Evolutionary conservation across 2,329 filamentous ascomycete genomes (phyloP).

Genomic region (Tolypocladium ovalisporum): DNA sequence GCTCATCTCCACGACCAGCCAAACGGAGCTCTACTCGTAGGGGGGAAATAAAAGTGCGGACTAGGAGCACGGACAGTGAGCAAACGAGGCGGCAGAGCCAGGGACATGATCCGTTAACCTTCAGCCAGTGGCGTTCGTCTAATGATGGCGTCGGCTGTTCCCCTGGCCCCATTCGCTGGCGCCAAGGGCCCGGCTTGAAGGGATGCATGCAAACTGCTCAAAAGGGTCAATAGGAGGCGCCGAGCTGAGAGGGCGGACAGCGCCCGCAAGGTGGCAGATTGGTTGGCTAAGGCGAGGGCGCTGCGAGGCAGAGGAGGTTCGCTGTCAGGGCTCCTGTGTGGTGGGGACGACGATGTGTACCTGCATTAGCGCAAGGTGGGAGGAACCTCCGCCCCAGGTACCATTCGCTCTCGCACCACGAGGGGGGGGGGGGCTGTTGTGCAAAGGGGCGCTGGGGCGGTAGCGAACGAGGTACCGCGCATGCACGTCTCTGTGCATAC

Average conservation of each 20-base stretch:
- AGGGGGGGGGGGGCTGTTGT: not conserved
- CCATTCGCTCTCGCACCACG: not conserved
- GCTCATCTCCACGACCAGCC: not conserved
- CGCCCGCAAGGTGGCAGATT: not conserved
- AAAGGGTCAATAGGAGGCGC: not conserved
- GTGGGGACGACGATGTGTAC: conserved; percentile 9
- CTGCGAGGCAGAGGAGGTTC: not conserved
- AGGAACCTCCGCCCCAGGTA: not conserved
- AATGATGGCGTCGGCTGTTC: not conserved
- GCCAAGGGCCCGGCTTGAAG: not conserved
- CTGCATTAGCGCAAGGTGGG: conserved; percentile 9
- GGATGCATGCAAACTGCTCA: not conserved
- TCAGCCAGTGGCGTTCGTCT: not conserved
- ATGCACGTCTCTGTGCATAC: not conserved
- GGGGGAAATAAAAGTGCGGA: not conserved
- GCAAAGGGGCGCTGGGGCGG: not conserved
- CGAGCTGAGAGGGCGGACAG: not conserved
- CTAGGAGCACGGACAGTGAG: no score
- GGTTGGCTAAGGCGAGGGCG: conserved; percentile 1
- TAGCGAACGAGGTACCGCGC: not conserved
- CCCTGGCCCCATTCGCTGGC: not conserved
- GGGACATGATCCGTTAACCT: not conserved
- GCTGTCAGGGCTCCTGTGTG: no score
- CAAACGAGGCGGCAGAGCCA: no score
- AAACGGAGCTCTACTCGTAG: not conserved